phyloP scores from a whole-genome alignment of 129 eudicot genomes.

The Deinandra increscens region DNA sequence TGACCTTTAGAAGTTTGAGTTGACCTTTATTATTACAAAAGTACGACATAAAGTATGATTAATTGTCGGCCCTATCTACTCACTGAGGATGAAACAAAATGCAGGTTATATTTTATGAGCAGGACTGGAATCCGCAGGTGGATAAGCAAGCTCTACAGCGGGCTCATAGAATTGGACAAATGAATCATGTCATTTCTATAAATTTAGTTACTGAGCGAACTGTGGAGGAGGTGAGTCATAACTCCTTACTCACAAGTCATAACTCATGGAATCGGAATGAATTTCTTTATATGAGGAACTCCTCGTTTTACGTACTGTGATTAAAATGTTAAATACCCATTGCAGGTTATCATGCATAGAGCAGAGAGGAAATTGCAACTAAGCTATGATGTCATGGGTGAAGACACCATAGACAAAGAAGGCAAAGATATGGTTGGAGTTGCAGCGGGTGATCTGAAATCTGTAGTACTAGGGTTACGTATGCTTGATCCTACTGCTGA shows the following conservation, averaged over 20 bases:
- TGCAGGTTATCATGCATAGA: slow-evolving; percentile 87
- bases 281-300: not conserved
- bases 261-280: not conserved
- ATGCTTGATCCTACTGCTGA: slow-evolving; percentile 61
- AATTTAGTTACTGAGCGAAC: slow-evolving; percentile 77
- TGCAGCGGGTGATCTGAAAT: slow-evolving; percentile 65
- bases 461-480: slow-evolving; percentile 78
- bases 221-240: slow-evolving; percentile 75
- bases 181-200: slow-evolving; percentile 78
- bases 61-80: not conserved
- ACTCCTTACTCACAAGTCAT: not conserved
- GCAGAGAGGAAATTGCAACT: slow-evolving; percentile 89
- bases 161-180: slow-evolving; percentile 94
- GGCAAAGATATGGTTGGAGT: slow-evolving; percentile 54
- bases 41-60: not conserved
- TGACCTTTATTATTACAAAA: not conserved
- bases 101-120: slow-evolving; percentile 97
- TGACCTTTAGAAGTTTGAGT: not conserved
- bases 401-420: slow-evolving; percentile 45
- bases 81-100: slow-evolving; percentile 16
- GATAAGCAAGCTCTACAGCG: slow-evolving; percentile 98
- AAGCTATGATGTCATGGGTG: slow-evolving; percentile 84
- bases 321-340: slow-evolving; percentile 7
- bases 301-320: slow-evolving; percentile 8
- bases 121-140: slow-evolving; percentile 99